phyloP scores from a whole-genome alignment of 208 protist genomes.

The Porcisia hertigi region DNA sequence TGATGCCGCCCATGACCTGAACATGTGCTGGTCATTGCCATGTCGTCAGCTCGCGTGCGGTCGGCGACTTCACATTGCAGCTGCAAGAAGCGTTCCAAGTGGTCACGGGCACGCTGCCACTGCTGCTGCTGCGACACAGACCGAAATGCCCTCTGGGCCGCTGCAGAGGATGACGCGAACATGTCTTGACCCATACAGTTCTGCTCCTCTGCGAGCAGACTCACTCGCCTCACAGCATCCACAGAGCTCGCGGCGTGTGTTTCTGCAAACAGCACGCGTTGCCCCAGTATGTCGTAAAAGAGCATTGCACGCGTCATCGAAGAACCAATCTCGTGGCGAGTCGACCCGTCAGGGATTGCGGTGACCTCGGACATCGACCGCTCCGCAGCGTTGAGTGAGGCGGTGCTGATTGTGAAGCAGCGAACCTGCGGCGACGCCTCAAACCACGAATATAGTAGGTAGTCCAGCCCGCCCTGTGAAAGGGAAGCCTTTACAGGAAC shows the following conservation, averaged over 20 bases:
- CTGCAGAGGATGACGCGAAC: background rate
- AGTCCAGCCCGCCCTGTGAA: conserved; percentile 40
- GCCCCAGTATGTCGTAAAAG: conserved; percentile 72
- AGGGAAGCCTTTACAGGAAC: conserved; percentile 4
- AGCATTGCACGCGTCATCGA: conserved; percentile 73
- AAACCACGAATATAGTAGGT: conserved; percentile 73
- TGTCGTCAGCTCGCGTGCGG: background rate
- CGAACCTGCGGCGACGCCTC: conserved; percentile 53
- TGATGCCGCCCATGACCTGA: background rate
- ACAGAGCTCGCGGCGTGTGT: conserved; percentile 41
- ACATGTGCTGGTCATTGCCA: background rate
- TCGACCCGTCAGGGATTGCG: conserved; percentile 3
- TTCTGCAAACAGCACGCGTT: conserved; percentile 78
- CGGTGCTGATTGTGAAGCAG: conserved; percentile 50
- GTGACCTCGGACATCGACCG: background rate
- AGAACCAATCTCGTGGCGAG: conserved; percentile 11
- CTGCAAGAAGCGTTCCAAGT: conserved; percentile 1
- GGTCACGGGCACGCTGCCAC: conserved; percentile 5
- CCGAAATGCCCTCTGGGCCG: conserved; percentile 11
- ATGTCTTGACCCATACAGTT: conserved; percentile 26
- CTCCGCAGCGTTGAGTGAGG: conserved; percentile 15
- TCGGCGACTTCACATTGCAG: background rate
- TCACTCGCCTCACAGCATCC: conserved; percentile 41
- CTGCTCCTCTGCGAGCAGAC: conserved; percentile 37
- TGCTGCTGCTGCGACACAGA: conserved; percentile 6